Base-by-base conservation (phyloP, 2,329 filamentous ascomycete genomes). In the Exophiala viscosa region DNA sequence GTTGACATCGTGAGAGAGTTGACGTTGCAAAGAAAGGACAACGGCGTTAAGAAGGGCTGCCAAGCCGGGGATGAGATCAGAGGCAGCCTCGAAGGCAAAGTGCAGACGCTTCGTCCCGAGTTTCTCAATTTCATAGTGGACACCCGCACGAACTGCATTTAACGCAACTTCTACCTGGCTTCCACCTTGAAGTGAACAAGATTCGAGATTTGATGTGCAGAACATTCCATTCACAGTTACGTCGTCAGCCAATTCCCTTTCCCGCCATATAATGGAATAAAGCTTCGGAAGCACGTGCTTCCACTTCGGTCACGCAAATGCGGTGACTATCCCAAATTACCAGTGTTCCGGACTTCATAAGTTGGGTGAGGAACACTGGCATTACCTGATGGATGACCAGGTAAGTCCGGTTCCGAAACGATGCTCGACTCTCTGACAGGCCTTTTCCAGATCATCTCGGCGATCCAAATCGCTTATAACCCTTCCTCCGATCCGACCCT, bases 381-480 rank as follows among this genome's bases (percentile, higher is more conserved):
- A 55, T 62, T 57, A 60, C 52, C 54, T 62, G 55, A 62, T 62
- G 60, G 60, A 62, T 43, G 59, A 60, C 50, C 60, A 62, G 53
- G 60, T 59, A 43, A 40, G 60, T 57, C 9, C 13, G 41, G 32
- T 18, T 14, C 38, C 79, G 59, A 81, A 2, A 7, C 5, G 15
- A 41, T 54, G 10, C 9, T 3, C 6, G 10, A 35, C 38, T 14
- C 18, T 38, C 75, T 95, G 13, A 83, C 88, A 53, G 47, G 32
- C 52, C 45, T 18, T 28, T 7, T 36, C 11, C 47, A 63, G 61
- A 59, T 63, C 33, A 57, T 62, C 44, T 62, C 60, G 32, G 93
- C 93, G 72, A 93, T 97, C 75, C 84, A 93, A 72, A 95, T 97
- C 75, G 89, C 90, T 72, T 93, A 85, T 76, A 86, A 92, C 72